Evolutionary conservation across 495 filamentous ascomycete genomes (phyloP).

Genomic region (Xylaria palmicola): DNA sequence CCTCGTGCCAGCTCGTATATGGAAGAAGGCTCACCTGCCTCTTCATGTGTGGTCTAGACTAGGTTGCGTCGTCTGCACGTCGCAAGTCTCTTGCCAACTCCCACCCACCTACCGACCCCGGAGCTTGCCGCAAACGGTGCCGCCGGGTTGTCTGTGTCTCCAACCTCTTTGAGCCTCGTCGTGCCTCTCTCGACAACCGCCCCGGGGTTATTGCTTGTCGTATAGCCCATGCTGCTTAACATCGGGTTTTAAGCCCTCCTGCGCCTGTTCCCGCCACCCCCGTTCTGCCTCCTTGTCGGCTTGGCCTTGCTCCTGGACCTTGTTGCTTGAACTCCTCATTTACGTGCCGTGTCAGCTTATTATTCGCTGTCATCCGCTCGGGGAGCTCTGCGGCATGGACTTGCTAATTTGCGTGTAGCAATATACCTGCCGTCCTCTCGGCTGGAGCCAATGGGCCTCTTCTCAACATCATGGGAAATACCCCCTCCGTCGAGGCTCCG

Average conservation of each 20-base stretch:
- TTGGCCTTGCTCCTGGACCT: background rate
- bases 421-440: slow-evolving; percentile 29
- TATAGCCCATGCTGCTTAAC: slow-evolving; percentile 10
- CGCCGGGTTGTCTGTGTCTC: background rate
- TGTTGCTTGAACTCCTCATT: slow-evolving; percentile 2
- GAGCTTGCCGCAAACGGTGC: slow-evolving; percentile 10
- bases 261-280: slow-evolving; percentile 8
- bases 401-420: slow-evolving; percentile 41
- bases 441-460: slow-evolving; percentile 19
- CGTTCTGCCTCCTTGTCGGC: background rate
- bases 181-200: background rate
- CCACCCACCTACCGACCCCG: slow-evolving; percentile 2
- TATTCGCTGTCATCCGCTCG: slow-evolving; percentile 18
- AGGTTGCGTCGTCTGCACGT: slow-evolving; percentile 11
- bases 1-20: background rate
- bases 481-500: slow-evolving; percentile 42
- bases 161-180: slow-evolving; percentile 13
- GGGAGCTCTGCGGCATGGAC: slow-evolving; percentile 39
- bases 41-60: slow-evolving; percentile 2
- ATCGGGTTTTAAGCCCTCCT: slow-evolving; percentile 12
- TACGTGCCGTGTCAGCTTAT: slow-evolving; percentile 16
- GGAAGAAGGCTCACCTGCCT: background rate
- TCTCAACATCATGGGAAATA: slow-evolving; percentile 45
- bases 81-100: slow-evolving; percentile 13
- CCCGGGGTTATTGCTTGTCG: background rate